Evolutionary conservation across 108 stramenopile species (phyloP).

Genomic region (Nitzschia inconspicua): DNA sequence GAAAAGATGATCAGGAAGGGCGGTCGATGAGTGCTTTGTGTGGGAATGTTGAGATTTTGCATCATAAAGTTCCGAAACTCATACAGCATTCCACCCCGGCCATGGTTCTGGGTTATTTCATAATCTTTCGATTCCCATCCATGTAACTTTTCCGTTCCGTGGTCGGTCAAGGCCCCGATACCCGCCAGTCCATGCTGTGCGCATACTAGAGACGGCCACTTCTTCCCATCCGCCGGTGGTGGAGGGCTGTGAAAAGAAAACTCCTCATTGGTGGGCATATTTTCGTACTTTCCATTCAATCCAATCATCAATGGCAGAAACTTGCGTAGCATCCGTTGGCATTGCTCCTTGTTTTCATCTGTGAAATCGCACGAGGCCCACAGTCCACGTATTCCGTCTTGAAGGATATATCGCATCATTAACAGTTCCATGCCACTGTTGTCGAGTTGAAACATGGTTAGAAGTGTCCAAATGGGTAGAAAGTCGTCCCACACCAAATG

Average conservation of each 20-base stretch:
- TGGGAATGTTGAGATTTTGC: slow-evolving; percentile 36
- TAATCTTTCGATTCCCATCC: slow-evolving; percentile 56
- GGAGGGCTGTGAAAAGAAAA: no score
- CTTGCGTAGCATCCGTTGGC: slow-evolving; percentile 38
- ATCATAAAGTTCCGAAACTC: slow-evolving; percentile 59
- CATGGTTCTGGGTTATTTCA: slow-evolving; percentile 41
- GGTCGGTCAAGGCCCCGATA: slow-evolving; percentile 49
- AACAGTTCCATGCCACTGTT: slow-evolving; percentile 23
- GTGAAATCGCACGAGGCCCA: slow-evolving; percentile 39
- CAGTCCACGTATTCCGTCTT: slow-evolving; percentile 18
- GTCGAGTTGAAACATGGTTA: slow-evolving; percentile 46
- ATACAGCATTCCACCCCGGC: slow-evolving; percentile 45
- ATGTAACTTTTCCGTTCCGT: slow-evolving; percentile 49
- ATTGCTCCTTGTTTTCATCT: slow-evolving; percentile 24
- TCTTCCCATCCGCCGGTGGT: background rate
- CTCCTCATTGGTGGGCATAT: slow-evolving; percentile 10
- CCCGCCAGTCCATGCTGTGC: slow-evolving; percentile 38
- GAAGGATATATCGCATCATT: slow-evolving; percentile 33
- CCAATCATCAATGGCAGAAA: slow-evolving; percentile 49
- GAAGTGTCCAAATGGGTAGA: slow-evolving; percentile 49
- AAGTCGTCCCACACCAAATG: slow-evolving; percentile 69
- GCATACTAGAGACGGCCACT: slow-evolving; percentile 27
- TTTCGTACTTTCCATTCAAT: background rate
- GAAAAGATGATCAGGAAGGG: slow-evolving; percentile 53
- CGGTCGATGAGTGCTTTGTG: slow-evolving; percentile 10